phyloP scores from a whole-genome alignment of 1,284 basidiomycete genomes.

The Marasmius fiardii region DNA sequence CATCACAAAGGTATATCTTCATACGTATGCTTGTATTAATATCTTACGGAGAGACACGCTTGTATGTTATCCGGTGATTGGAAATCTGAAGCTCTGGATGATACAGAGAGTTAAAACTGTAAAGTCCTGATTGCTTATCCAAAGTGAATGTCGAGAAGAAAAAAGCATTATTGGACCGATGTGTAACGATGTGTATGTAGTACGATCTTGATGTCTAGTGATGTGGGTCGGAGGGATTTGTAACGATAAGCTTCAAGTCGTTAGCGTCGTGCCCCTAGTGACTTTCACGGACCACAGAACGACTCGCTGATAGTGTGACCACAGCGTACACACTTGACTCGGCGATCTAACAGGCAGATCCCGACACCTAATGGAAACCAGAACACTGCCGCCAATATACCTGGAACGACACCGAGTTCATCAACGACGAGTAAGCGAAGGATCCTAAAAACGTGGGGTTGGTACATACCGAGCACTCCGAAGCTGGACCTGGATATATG shows the following conservation, averaged over 20 bases:
- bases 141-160: too few species aligned
- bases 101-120: too few species aligned
- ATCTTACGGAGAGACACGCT: not conserved
- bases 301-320: slow-evolving; percentile 34
- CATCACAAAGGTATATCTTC: not conserved
- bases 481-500: slow-evolving; percentile 62
- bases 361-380: slow-evolving; percentile 82
- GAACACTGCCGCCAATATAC: slow-evolving; percentile 70
- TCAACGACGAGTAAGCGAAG: slow-evolving; percentile 5
- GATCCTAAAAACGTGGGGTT: not conserved
- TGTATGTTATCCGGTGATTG: too few species aligned
- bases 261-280: too few species aligned
- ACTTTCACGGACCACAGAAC: slow-evolving; percentile 1
- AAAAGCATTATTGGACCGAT: too few species aligned
- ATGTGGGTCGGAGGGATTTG: too few species aligned
- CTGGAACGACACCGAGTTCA: slow-evolving; percentile 34
- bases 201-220: too few species aligned
- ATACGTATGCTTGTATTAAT: not conserved
- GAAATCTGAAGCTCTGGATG: too few species aligned
- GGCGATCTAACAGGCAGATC: slow-evolving; percentile 68
- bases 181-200: too few species aligned
- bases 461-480: slow-evolving; percentile 59
- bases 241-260: too few species aligned
- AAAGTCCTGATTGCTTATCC: too few species aligned
- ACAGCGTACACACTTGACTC: slow-evolving; percentile 61